phyloP scores from a whole-genome alignment of 1,284 basidiomycete species.

The Trichosporon sp. region DNA sequence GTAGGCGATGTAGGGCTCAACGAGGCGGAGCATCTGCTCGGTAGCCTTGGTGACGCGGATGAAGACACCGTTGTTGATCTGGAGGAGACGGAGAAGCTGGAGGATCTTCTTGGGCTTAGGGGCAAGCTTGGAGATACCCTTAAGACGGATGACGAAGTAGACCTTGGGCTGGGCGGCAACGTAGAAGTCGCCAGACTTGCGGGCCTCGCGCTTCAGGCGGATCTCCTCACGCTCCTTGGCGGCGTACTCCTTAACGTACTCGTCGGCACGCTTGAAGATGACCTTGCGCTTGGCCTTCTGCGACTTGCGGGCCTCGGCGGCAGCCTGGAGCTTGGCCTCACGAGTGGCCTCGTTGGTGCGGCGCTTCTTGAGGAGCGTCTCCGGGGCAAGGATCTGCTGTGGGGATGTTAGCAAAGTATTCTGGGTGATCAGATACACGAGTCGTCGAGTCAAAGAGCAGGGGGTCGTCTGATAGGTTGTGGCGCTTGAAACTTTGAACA shows the following conservation, averaged over 20 bases:
- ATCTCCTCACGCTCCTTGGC: constrained; percentile 94
- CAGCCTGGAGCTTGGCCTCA: constrained; percentile 89
- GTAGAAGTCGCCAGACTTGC: constrained; percentile 93
- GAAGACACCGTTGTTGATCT: constrained; percentile 99
- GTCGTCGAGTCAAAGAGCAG: constrained; percentile 5
- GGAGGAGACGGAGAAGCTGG: constrained; percentile 95
- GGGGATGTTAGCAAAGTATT: constrained; percentile 19
- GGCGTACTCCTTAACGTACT: constrained; percentile 97
- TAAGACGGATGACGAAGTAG: constrained; percentile 96
- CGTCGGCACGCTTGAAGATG: constrained; percentile 99
- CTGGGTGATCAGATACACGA: too few relatives aligned
- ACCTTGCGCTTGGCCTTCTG: constrained; percentile 94
- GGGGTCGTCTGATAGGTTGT: not conserved
- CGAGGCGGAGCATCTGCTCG: constrained; percentile 94
- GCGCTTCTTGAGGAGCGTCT: constrained; percentile 99
- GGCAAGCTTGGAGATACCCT: constrained; percentile 99
- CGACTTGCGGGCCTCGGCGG: constrained; percentile 80
- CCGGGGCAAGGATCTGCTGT: constrained; percentile 77
- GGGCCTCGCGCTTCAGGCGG: constrained; percentile 89
- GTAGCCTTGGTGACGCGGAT: constrained; percentile 97
- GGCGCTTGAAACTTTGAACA: constrained; percentile 18
- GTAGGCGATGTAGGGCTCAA: constrained; percentile 96
- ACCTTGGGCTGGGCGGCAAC: constrained; percentile 96
- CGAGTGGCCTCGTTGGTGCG: constrained; percentile 97
- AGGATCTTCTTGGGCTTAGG: constrained; percentile 99